phyloP scores from a whole-genome alignment of 345 rosid species.

The Rhodamnia rubescens region DNA sequence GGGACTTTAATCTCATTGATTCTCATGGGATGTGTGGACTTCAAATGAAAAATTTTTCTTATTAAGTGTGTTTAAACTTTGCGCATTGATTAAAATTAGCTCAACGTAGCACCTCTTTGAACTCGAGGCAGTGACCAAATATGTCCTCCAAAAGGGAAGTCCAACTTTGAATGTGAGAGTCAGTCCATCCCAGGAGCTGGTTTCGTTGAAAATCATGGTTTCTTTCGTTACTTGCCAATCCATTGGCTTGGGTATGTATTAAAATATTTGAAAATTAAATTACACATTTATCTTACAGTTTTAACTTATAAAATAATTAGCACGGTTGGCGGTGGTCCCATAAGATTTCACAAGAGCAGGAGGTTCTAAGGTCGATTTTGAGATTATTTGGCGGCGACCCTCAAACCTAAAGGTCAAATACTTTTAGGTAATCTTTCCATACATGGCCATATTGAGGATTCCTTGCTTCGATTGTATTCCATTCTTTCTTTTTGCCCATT shows the following conservation, averaged over 20 bases:
- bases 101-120: neutral
- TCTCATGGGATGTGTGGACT: neutral
- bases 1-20: neutral
- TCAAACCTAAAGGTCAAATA: neutral
- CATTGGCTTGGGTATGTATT: neutral
- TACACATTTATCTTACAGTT: neutral
- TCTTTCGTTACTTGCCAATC: neutral
- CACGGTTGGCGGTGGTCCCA: accelerated
- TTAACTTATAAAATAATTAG: neutral
- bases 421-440: neutral
- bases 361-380: neutral
- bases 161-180: neutral
- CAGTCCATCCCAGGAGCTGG: neutral
- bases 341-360: neutral
- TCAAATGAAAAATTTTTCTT: neutral
- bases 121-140: neutral
- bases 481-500: neutral
- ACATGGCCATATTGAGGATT: neutral
- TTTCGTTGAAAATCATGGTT: neutral
- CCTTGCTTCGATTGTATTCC: neutral
- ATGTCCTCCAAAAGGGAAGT: neutral
- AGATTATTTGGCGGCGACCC: neutral
- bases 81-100: neutral
- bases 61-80: neutral
- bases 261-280: neutral